Evolutionary conservation across 2,329 filamentous ascomycete species (phyloP).

Genomic region (Aureobasidium sp.): DNA sequence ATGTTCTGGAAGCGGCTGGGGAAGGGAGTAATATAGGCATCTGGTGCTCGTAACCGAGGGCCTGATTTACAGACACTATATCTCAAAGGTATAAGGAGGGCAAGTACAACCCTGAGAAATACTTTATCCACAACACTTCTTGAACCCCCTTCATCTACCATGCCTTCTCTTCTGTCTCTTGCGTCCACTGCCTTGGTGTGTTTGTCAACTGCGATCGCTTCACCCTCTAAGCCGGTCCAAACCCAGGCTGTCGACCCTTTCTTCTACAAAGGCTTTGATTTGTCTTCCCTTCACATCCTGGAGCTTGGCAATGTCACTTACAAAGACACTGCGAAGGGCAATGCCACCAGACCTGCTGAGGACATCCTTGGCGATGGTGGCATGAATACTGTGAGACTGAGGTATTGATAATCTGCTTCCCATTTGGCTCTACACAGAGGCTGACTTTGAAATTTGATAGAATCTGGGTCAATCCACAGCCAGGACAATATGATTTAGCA

Average conservation of each 20-base stretch:
- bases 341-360: slow-evolving; percentile 18
- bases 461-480: slow-evolving; percentile 26
- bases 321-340: slow-evolving; percentile 1
- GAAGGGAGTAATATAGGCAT: neutral
- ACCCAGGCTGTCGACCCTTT: neutral
- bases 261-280: slow-evolving; percentile 17
- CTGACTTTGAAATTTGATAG: neutral
- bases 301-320: slow-evolving; percentile 12
- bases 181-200: neutral
- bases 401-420: neutral
- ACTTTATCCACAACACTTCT: neutral
- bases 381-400: slow-evolving; percentile 27
- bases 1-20: slow-evolving; percentile 7
- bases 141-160: neutral
- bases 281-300: slow-evolving; percentile 14
- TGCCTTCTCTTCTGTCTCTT: slow-evolving; percentile 5
- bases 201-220: neutral
- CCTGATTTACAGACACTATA: neutral
- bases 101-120: neutral
- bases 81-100: neutral
- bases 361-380: slow-evolving; percentile 27
- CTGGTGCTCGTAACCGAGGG: neutral
- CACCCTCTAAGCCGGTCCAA: neutral
- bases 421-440: neutral
- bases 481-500: slow-evolving; percentile 26